Evolutionary conservation across 2,329 filamentous ascomycete genomes (phyloP), one percentile per base, ranked within the genome.

Genomic region (Bipolaris cookei): DNA sequence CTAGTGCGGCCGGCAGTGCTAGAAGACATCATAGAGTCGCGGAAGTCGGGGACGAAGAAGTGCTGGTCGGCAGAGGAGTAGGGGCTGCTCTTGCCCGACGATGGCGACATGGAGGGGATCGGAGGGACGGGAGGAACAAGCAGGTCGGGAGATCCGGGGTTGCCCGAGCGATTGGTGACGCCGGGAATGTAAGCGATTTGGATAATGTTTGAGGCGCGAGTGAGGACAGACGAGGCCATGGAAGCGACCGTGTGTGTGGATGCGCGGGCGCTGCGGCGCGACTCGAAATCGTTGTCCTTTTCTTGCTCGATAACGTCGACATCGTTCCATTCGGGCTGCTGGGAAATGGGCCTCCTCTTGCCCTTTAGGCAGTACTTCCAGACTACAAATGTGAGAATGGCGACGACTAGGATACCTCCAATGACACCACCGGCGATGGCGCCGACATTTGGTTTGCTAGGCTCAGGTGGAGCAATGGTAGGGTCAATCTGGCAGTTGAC

Each of bases 151-250:
- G 92, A 94, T n/a, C 90, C 88, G 4, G 91, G 90, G 6, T 89
- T 88, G 7, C 89, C 88, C 11, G 93, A 92, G 65, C 94, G 87
- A 79, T 97, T 97, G 59, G 92, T 97, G 69, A 98, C 93, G 58
- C 95, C 95, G 13, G 95, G 95, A 65, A 99, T 98, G 77, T 98
- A 99, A 54, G 95, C 95, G 78, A 99, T 99, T 79, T 98, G 95
- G 70, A 99, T 99, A 74, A 99, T 94, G 81, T 99, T 99, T 71
- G 95, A 98, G 46, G 95, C 95, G 61, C 95, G 88, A 16, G 95
- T 98, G 59, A 97, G 85, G 57, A 98, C 92, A 23, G 94, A 98
- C 8, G 93, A 97, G 14, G 95, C 95, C 73, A 99, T 92, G 11
- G 94, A 98, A 70, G 90, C 86, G 52, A 94, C 89, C n/a, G 91